Conservation (phyloP, 2,329 filamentous ascomycete species). For the Neoascochyta sp. region DNA sequence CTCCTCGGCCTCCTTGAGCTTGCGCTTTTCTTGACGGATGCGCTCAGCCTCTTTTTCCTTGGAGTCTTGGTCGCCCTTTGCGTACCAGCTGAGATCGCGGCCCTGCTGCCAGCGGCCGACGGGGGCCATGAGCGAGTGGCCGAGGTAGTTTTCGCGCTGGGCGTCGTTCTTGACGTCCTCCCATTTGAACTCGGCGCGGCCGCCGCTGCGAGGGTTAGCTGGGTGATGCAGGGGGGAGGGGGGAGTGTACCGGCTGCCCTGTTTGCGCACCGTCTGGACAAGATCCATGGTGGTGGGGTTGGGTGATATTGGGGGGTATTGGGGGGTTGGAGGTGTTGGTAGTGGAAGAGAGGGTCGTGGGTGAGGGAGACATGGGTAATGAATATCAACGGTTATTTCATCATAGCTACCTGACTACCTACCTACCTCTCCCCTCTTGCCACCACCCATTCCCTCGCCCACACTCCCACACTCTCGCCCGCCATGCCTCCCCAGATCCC, state of each 20-base stretch:
- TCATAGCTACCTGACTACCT: too few species aligned
- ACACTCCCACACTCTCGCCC: conserved; percentile 1
- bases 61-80: conserved; percentile 54
- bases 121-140: conserved; percentile 86
- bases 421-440: conserved; percentile 5
- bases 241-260: conserved; percentile 61
- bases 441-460: conserved; percentile 1
- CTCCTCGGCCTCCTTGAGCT: conserved; percentile 86
- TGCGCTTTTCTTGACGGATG: conserved; percentile 66
- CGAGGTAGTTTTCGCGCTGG: conserved; percentile 87
- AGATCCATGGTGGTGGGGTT: conserved; percentile 69
- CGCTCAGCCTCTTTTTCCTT: conserved; percentile 59
- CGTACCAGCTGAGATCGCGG: conserved; percentile 64
- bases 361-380: too few species aligned
- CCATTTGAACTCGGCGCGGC: conserved; percentile 91
- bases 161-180: conserved; percentile 82
- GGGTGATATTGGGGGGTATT: too few species aligned
- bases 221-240: neutral
- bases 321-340: too few species aligned
- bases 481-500: conserved; percentile 28
- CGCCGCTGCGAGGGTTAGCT: conserved; percentile 57
- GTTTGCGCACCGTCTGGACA: conserved; percentile 87
- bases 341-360: conserved; percentile 1
- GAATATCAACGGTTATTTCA: too few species aligned
- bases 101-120: conserved; percentile 90